Evolutionary conservation across 2,329 filamentous ascomycete genomes (phyloP).

Genomic region (Ophiostoma sp.): DNA sequence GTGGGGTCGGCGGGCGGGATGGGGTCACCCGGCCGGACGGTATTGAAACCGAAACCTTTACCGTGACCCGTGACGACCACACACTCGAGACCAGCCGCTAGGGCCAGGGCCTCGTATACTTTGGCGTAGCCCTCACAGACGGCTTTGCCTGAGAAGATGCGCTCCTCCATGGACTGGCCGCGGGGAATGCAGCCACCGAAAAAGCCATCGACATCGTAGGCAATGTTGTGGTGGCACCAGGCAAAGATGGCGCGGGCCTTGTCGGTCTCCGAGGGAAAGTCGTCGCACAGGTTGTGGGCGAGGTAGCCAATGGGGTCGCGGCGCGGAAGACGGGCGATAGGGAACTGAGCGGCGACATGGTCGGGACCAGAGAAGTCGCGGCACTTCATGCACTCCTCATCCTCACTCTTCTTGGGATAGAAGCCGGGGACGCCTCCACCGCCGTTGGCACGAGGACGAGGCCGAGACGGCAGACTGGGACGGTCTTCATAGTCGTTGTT

Average conservation of each 20-base stretch:
- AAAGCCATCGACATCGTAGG: slow-evolving; percentile 79
- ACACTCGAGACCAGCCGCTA: slow-evolving; percentile 75
- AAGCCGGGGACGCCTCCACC: slow-evolving; percentile 12
- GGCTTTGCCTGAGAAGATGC: slow-evolving; percentile 73
- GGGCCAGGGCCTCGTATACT: slow-evolving; percentile 75
- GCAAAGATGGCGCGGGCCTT: slow-evolving; percentile 92
- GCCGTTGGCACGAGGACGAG: slow-evolving; percentile 19
- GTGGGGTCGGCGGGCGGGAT: slow-evolving; percentile 63
- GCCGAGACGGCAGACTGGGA: slow-evolving; percentile 29
- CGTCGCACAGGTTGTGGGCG: slow-evolving; percentile 72
- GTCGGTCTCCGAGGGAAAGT: slow-evolving; percentile 80
- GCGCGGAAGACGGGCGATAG: slow-evolving; percentile 67
- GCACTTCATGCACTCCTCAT: slow-evolving; percentile 69
- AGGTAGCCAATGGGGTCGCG: slow-evolving; percentile 69
- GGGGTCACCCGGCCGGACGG: slow-evolving; percentile 62
- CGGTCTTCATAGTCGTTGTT: neutral
- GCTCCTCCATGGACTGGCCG: slow-evolving; percentile 66
- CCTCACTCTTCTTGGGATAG: slow-evolving; percentile 22
- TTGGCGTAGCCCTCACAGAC: slow-evolving; percentile 92
- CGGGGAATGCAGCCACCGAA: slow-evolving; percentile 68
- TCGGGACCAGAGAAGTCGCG: slow-evolving; percentile 87
- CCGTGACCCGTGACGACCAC: slow-evolving; percentile 75
- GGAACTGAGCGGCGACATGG: slow-evolving; percentile 72
- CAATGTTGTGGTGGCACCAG: slow-evolving; percentile 93
- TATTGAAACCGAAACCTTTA: slow-evolving; percentile 76